Base-by-base conservation (phyloP, 345 rosid genomes). In the Eucalyptus erythrocorys region DNA sequence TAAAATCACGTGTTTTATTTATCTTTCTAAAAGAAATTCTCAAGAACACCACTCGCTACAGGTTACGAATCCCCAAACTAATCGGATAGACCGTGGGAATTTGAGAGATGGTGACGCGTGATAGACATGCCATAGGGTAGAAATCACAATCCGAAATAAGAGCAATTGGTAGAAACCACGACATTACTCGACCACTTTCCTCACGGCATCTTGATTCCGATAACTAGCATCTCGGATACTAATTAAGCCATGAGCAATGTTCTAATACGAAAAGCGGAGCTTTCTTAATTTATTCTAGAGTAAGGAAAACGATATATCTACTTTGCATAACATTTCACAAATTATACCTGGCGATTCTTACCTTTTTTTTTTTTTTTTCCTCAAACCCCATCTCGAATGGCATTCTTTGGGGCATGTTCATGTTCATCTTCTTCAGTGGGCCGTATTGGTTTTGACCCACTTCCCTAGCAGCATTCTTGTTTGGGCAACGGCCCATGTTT, bases 251-350 rank as follows among this genome's bases (percentile, higher is more conserved):
- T 5, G 43, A 34, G 43, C 43, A 10, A 71, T 71, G 81, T 34
- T 17, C 81, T 34, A 71, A 9, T 37, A 0, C 8, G 2, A 71
- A 21, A 21, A 0, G 34, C 27, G 5, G 0, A 37, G 14, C 0
- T 71, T 37, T 55, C 13, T 24, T 55, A 0, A 37, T 37, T 19
- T 19, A 19, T 37, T 71, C 82, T 71, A 71, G 45, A 71, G 26
- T 37, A 71, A 71, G 82, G 8, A 71, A 37, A 37, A 19, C 4
- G 42, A 40, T 19, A 21, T 71, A 37, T n/a, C 40, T n/a, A 64
- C 37, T 64, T n/a, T 64, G 40, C 76, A 64, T n/a, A n/a, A 64
- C 13, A 64, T 64, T 30, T 68, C 80, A 68, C 42, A 16, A 34
- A 32, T 34, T 68, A 9, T 68, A 68, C 80, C 8, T 19, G 45